These are phyloP conservation scores for Saccharomyces hybrid DNA, from an alignment of 1,139 yeast species.

Conservation along the genomic window DNA sequence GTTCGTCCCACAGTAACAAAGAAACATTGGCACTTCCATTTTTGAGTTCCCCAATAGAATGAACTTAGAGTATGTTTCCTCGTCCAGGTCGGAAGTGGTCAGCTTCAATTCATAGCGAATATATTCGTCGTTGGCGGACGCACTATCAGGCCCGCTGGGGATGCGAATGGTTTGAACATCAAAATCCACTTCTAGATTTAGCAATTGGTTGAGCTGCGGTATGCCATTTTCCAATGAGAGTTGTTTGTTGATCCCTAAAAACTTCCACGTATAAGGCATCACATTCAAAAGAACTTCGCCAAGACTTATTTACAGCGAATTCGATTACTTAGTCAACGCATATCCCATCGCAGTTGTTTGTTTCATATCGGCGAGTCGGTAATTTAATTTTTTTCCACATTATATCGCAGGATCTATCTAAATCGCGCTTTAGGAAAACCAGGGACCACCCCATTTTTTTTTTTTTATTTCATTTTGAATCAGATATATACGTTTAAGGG, in stretches of 20 bases:
- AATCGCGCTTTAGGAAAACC: background rate
- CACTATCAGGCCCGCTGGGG: background rate
- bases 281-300: background rate
- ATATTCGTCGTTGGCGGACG: background rate
- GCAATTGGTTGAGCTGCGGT: background rate
- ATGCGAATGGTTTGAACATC: background rate
- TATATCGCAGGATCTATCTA: background rate
- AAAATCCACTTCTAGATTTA: background rate
- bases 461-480: background rate
- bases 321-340: background rate
- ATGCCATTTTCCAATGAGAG: background rate
- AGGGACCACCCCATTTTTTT: constrained; percentile 1
- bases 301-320: background rate
- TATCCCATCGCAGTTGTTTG: background rate
- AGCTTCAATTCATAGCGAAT: background rate
- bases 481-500: background rate
- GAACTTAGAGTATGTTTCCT: background rate
- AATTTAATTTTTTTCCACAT: background rate
- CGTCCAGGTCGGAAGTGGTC: background rate
- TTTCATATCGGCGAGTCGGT: background rate
- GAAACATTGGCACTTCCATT: background rate
- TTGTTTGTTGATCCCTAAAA: background rate
- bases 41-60: background rate
- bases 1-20: background rate
- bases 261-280: background rate